These are phyloP conservation scores for Grosmannia serpens DNA, from an alignment of 2,329 filamentous ascomycete genomes.

Conservation along the genomic window DNA sequence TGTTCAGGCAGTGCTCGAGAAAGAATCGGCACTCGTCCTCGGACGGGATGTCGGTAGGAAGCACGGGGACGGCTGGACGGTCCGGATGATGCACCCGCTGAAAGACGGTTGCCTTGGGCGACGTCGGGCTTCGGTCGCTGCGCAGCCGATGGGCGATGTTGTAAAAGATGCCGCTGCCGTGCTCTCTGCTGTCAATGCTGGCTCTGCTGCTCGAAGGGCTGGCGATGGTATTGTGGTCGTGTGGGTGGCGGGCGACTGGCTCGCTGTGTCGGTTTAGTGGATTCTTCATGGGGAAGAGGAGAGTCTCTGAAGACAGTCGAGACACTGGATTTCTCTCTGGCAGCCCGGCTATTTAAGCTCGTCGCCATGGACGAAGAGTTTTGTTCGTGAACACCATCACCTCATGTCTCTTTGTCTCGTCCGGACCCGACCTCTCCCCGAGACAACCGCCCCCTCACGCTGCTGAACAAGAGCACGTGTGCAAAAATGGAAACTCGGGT, in stretches of 20 bases:
- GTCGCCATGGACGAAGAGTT: neutral
- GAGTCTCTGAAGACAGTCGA: neutral
- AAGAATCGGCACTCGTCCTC: conserved; percentile 17
- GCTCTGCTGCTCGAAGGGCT: neutral
- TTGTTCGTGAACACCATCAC: neutral
- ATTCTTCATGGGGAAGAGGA: conserved; percentile 5
- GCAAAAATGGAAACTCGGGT: too few species aligned
- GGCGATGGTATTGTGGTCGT: neutral
- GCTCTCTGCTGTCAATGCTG: neutral
- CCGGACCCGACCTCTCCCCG: too few species aligned
- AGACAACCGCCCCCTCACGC: too few species aligned
- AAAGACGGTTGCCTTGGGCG: neutral
- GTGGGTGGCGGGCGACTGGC: neutral
- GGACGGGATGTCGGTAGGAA: conserved; percentile 14
- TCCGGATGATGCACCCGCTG: conserved; percentile 16
- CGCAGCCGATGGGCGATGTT: neutral
- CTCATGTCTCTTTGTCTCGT: neutral
- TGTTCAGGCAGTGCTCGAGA: neutral
- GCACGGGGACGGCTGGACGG: conserved; percentile 12
- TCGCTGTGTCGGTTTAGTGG: conserved; percentile 7
- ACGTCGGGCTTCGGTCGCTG: neutral
- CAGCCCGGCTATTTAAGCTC: neutral
- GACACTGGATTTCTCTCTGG: neutral
- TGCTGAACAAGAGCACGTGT: too few species aligned
- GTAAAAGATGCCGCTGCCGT: neutral